Evolutionary conservation across 345 rosid species (phyloP), one percentile per base, ranked within the genome.

Genomic region (Dovyalis caffra): DNA sequence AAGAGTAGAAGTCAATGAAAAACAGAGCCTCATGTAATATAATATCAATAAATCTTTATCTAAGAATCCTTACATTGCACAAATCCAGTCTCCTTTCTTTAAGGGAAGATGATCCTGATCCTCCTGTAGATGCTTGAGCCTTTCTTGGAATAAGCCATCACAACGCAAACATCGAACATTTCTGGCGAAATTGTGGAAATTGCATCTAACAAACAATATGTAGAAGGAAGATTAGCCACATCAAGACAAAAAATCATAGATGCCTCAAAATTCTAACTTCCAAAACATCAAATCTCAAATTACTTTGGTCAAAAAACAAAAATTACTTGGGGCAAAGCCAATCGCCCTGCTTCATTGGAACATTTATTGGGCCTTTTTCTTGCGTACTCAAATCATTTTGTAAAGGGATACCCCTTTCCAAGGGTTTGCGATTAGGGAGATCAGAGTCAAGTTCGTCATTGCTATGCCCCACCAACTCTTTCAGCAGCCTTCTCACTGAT

Each of bases 81-180:
- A 95, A 62, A 90, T 81, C 99, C 99, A 95, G 72, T 95, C 99
- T 74, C 97, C 99, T 83, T 88, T 91, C 88, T 95, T 95, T 77
- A 90, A 57, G 6, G 95, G 97, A 68, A 90, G 91, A 83, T 90
- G 88, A 66, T 91, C 90, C 75, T 84, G 90, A 75, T 88, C 90
- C 80, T 87, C 88, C 49, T 64, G 74, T 37, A 91, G 78, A 74
- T 85, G 90, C 79, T 78, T 84, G 62, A 95, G 73, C 78, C 86
- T 91, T 76, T 91, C 97, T 76, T 87, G 84, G 33, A 69, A 87
- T 40, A 92, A 83, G 33, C 76, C 72, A 79, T 84, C 88, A 73
- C 97, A 92, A 0, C 86, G 82, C 85, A 91, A 83, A 82, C 97
- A 92, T 75, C 83, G 91, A 45, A 91, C 80, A 74, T 95, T 92